A percentile compares a stretch with the other conserved stretches of the same genome.
Evolutionary conservation across 179 eudicot genomes (phyloP).

Genomic region (Dionaea muscipula): DNA sequence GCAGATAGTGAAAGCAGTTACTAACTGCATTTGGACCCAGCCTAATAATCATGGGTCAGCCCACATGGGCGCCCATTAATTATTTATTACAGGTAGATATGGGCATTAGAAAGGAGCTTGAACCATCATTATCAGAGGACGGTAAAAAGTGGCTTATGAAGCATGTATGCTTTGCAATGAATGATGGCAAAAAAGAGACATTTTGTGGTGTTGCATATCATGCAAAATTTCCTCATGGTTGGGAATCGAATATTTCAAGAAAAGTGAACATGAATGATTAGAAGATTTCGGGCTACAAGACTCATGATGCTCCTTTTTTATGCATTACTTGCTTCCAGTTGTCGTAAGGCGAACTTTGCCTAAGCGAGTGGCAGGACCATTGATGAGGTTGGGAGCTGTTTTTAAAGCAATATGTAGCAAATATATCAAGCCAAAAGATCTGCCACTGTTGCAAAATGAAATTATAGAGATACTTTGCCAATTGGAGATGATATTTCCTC

Average conservation of each 20-base stretch:
- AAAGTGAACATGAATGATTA: slow-evolving; percentile 1
- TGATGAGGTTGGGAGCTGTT: slow-evolving; percentile 12
- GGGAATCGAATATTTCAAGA: slow-evolving; percentile 18
- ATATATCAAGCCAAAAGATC: not conserved
- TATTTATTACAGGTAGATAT: too few relatives aligned
- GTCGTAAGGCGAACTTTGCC: slow-evolving; percentile 2
- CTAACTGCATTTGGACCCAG: too few relatives aligned
- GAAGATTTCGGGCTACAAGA: slow-evolving; percentile 8
- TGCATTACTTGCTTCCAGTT: slow-evolving; percentile 9
- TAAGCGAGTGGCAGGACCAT: not conserved
- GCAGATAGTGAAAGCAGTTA: too few relatives aligned
- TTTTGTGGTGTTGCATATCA: slow-evolving; percentile 8
- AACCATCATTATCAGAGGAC: too few relatives aligned
- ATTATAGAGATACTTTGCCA: slow-evolving; percentile 9
- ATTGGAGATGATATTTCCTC: slow-evolving; percentile 9
- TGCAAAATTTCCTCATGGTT: slow-evolving; percentile 16
- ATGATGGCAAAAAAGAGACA: not conserved
- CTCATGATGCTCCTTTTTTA: slow-evolving; percentile 12
- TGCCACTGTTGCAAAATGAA: not conserved
- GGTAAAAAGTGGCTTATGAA: too few relatives aligned
- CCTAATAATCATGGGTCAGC: too few relatives aligned
- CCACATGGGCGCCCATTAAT: too few relatives aligned
- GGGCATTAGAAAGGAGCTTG: too few relatives aligned
- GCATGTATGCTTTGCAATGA: slow-evolving; percentile 8
- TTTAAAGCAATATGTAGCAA: slow-evolving; percentile 3